These are phyloP conservation scores for Scenedesmus sp. DNA, from an alignment of 163 green algal genomes.

Conservation along the genomic window DNA sequence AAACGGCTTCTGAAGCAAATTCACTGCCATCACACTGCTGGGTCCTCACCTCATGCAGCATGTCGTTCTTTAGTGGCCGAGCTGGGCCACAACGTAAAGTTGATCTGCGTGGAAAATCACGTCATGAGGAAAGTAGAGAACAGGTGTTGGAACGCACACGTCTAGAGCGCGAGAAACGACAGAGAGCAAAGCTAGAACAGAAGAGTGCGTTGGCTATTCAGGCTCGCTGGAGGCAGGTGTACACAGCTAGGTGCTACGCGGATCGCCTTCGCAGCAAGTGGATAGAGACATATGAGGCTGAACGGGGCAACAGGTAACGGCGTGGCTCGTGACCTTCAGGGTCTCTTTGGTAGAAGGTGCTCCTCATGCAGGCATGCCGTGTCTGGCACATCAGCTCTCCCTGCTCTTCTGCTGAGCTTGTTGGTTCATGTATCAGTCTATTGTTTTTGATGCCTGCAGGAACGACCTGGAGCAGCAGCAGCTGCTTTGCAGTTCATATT, in stretches of 20 bases:
- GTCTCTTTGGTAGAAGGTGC: neutral
- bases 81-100: slow-evolving; percentile 34
- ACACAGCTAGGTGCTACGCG: neutral
- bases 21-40: neutral
- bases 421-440: neutral
- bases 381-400: neutral
- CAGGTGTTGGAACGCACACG: slow-evolving; percentile 30
- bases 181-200: slow-evolving; percentile 35
- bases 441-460: slow-evolving; percentile 10
- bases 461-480: neutral
- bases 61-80: slow-evolving; percentile 30
- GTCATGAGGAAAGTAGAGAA: slow-evolving; percentile 38
- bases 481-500: neutral
- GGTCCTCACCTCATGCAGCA: slow-evolving; percentile 13
- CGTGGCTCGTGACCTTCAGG: neutral
- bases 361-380: neutral
- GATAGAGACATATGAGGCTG: neutral
- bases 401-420: neutral
- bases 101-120: slow-evolving; percentile 22
- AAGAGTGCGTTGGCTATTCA: slow-evolving; percentile 38
- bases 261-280: neutral
- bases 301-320: neutral
- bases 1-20: neutral
- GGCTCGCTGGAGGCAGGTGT: slow-evolving; percentile 12
- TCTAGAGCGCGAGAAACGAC: slow-evolving; percentile 39